These are phyloP conservation scores for Domatiomyces globalis DNA, from an alignment of 2,329 filamentous ascomycete species.

Conservation along the genomic window DNA sequence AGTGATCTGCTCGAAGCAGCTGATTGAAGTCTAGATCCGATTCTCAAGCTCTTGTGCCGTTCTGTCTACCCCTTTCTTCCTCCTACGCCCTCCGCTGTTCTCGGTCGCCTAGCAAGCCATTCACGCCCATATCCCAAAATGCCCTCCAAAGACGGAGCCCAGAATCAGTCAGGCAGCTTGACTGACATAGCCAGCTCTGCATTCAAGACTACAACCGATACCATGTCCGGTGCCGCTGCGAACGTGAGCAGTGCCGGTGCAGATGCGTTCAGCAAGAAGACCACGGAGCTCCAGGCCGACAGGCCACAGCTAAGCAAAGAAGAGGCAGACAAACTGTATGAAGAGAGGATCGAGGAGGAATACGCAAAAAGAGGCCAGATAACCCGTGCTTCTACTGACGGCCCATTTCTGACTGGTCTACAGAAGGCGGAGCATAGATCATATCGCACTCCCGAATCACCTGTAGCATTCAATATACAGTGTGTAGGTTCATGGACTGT, in stretches of 20 bases:
- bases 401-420: background rate
- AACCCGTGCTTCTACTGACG: slow-evolving; percentile 22
- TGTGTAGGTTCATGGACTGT: too few relatives aligned
- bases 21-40: background rate
- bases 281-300: slow-evolving; percentile 9
- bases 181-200: background rate
- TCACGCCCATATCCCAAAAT: background rate
- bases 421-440: background rate
- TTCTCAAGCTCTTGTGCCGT: background rate
- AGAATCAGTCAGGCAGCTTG: background rate
- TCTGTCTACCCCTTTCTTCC: too few relatives aligned
- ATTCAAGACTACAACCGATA: background rate
- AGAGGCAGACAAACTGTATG: slow-evolving; percentile 30
- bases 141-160: slow-evolving; percentile 1
- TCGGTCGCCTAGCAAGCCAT: too few relatives aligned
- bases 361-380: slow-evolving; percentile 31
- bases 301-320: slow-evolving; percentile 19
- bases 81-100: too few relatives aligned
- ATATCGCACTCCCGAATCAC: too few relatives aligned
- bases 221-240: background rate
- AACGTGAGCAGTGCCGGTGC: slow-evolving; percentile 9
- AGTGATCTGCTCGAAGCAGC: too few relatives aligned
- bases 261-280: slow-evolving; percentile 14
- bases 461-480: too few relatives aligned
- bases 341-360: slow-evolving; percentile 35